Conservation (phyloP, 306 rosid genomes). For the Macrotyloma uniflorum region DNA sequence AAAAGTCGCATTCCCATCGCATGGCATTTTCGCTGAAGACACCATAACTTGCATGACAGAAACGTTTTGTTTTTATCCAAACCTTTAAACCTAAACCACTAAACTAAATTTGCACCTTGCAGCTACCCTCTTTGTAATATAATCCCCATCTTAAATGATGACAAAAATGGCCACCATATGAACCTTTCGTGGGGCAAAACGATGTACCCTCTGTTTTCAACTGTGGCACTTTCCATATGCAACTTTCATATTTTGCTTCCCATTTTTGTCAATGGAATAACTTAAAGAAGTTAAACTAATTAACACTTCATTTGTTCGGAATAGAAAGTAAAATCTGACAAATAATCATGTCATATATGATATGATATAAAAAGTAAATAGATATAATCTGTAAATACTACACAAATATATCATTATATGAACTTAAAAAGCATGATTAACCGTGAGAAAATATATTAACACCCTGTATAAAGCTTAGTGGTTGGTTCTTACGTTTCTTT, state of each 20-base stretch:
- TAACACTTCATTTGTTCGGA: neutral
- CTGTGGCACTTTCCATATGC: neutral
- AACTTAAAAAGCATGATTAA: neutral
- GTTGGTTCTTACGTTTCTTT: neutral
- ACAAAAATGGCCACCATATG: neutral
- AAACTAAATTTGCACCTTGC: constrained; percentile 13
- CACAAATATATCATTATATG: neutral
- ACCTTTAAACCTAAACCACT: neutral
- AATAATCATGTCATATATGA: too few relatives aligned
- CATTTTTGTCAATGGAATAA: neutral
- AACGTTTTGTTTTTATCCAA: constrained; percentile 21
- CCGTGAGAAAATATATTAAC: neutral
- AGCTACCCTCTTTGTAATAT: neutral
- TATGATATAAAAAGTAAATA: too few relatives aligned
- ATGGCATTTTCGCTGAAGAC: neutral
- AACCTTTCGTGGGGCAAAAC: neutral
- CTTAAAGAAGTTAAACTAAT: neutral
- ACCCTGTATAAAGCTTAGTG: neutral
- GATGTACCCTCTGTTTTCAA: too few relatives aligned
- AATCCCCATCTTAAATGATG: neutral
- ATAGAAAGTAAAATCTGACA: too few relatives aligned
- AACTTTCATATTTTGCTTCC: neutral
- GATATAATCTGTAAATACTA: too few relatives aligned
- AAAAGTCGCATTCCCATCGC: neutral
- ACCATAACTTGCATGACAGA: neutral